These are phyloP conservation scores for Simmondsia chinensis DNA, from an alignment of 148 eudicot genomes.

Conservation along the genomic window DNA sequence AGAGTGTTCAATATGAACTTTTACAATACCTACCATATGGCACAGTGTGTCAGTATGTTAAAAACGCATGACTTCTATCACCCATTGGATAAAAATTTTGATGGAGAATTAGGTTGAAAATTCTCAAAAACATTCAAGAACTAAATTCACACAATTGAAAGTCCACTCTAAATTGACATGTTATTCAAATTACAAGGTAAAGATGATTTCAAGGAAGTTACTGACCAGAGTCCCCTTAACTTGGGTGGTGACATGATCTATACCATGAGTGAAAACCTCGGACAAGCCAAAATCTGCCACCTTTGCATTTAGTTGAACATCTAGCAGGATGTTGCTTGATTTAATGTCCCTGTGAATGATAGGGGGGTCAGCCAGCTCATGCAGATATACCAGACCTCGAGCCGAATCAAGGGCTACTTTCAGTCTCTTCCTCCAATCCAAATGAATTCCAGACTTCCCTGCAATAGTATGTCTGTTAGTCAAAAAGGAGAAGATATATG, in stretches of 20 bases:
- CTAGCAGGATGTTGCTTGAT: conserved; percentile 73
- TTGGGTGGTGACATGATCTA: conserved; percentile 71
- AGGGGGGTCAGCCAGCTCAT: conserved; percentile 89
- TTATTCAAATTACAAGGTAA: no score
- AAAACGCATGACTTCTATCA: no score
- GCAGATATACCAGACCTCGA: conserved; percentile 83
- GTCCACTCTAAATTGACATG: no score
- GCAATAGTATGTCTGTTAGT: conserved; percentile 4
- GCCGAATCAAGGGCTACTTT: conserved; percentile 79
- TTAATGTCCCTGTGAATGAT: conserved; percentile 89
- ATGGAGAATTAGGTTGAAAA: no score
- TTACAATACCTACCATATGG: no score
- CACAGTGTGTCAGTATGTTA: no score
- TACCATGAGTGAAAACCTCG: conserved; percentile 43
- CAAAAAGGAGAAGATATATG: background rate
- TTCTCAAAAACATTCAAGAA: no score
- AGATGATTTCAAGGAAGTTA: background rate
- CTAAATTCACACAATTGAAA: no score
- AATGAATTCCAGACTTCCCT: conserved; percentile 69
- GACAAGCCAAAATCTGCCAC: conserved; percentile 94
- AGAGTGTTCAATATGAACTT: no score
- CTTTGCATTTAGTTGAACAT: conserved; percentile 67
- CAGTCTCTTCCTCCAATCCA: conserved; percentile 74
- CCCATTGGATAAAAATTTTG: no score
- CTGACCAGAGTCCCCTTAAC: conserved; percentile 95